Evolutionary conservation across 2,329 filamentous ascomycete species (phyloP).

Genomic region (Xylariaceae sp.): DNA sequence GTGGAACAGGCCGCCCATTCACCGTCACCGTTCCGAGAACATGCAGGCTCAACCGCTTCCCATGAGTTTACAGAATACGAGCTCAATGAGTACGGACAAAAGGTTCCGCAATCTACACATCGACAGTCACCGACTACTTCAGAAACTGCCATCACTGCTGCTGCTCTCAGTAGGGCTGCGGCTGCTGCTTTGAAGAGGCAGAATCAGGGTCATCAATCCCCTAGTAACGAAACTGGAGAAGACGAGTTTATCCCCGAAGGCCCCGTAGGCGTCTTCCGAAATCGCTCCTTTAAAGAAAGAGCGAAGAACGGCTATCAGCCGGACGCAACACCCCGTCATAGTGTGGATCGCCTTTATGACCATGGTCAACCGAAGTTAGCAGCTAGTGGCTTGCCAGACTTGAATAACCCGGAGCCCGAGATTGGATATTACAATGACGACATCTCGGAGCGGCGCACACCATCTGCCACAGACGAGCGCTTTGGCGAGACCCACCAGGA

Average conservation of each 20-base stretch:
- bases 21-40: constrained; percentile 43
- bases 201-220: constrained; percentile 49
- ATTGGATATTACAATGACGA: constrained; percentile 67
- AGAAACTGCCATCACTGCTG: constrained; percentile 63
- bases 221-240: constrained; percentile 43
- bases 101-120: constrained; percentile 55
- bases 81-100: constrained; percentile 63
- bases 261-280: constrained; percentile 61
- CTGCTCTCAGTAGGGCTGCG: constrained; percentile 58
- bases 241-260: constrained; percentile 56
- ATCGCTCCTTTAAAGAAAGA: constrained; percentile 72
- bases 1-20: constrained; percentile 51
- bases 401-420: constrained; percentile 76
- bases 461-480: constrained; percentile 80
- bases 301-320: constrained; percentile 63
- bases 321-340: constrained; percentile 63
- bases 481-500: constrained; percentile 58
- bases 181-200: constrained; percentile 60
- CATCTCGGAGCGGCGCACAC: constrained; percentile 72
- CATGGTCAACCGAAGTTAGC: constrained; percentile 63
- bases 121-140: constrained; percentile 62
- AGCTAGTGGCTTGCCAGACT: constrained; percentile 72
- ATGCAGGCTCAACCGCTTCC: constrained; percentile 42
- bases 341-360: constrained; percentile 63
- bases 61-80: constrained; percentile 63